Conservation (phyloP, 1,284 basidiomycete species). For the Trichosporon ovoides region DNA sequence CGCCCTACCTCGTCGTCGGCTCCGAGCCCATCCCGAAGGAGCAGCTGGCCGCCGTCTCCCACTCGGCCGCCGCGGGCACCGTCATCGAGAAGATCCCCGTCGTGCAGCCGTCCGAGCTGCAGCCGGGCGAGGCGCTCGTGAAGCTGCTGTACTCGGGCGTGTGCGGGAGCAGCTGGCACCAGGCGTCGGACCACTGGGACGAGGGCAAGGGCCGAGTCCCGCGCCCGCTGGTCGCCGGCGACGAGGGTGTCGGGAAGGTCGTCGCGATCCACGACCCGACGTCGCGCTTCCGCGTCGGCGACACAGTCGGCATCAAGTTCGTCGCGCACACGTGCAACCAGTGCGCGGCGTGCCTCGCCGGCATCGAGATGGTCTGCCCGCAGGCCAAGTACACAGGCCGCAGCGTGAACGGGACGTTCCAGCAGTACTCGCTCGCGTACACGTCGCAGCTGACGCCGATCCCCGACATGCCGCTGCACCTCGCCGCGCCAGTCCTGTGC, state of each 20-base stretch:
- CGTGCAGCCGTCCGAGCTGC: not conserved
- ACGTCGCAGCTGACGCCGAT: conserved; percentile 68
- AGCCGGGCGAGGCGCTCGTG: conserved; percentile 12
- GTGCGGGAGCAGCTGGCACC: conserved; percentile 2
- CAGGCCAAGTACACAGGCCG: conserved; percentile 64
- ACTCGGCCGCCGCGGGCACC: conserved; percentile 49
- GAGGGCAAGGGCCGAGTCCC: conserved; percentile 1
- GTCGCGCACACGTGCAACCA: conserved; percentile 63
- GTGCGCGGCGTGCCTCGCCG: conserved; percentile 68
- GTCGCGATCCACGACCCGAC: conserved; percentile 73
- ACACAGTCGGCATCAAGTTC: conserved; percentile 69
- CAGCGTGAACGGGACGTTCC: conserved; percentile 61
- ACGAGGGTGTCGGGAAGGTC: conserved; percentile 52
- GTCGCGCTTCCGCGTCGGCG: conserved; percentile 25
- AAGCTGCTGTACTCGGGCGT: conserved; percentile 54
- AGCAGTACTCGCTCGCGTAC: conserved; percentile 47
- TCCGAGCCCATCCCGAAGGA: conserved; percentile 55
- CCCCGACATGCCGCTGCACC: conserved; percentile 62
- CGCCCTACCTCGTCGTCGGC: not conserved
- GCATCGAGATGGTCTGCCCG: conserved; percentile 58
- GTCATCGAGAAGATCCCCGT: conserved; percentile 23
- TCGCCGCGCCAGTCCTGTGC: conserved; percentile 78
- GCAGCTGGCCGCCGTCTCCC: conserved; percentile 61
- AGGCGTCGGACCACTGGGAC: conserved; percentile 6
- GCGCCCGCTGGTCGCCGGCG: conserved; percentile 69